Percentiles rank a stretch among this genome's conserved stretches.
These are phyloP conservation scores for Pythium rhizo-oryzae DNA, from an alignment of 352 stramenopile genomes.

Conservation along the genomic window DNA sequence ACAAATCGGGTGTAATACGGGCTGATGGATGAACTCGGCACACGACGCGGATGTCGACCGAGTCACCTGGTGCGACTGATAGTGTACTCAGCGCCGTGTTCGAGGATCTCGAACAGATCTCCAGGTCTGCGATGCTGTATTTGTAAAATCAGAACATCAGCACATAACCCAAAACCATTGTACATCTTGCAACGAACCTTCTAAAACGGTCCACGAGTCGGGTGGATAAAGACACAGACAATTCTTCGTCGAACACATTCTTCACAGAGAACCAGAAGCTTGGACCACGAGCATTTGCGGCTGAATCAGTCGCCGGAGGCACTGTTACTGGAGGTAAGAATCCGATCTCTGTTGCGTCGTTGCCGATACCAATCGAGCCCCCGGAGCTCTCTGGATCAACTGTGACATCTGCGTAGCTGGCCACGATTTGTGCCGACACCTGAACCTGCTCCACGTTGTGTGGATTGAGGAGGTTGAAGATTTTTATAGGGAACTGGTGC, in stretches of 20 bases:
- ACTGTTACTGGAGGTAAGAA: conserved; percentile 78
- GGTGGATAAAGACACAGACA: conserved; percentile 66
- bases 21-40: conserved; percentile 72
- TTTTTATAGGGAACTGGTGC: conserved; percentile 60
- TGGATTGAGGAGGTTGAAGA: conserved; percentile 83
- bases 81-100: conserved; percentile 76
- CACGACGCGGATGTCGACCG: conserved; percentile 82
- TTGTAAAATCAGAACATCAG: background rate
- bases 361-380: conserved; percentile 33
- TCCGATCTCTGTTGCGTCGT: conserved; percentile 47
- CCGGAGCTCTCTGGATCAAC: conserved; percentile 78
- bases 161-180: background rate
- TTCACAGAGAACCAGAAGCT: conserved; percentile 87
- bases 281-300: conserved; percentile 39
- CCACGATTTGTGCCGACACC: conserved; percentile 77
- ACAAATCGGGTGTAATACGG: conserved; percentile 53
- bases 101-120: conserved; percentile 78
- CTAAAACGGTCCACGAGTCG: conserved; percentile 28
- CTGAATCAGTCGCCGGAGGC: conserved; percentile 52
- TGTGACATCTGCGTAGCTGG: conserved; percentile 80
- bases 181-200: conserved; percentile 11
- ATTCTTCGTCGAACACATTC: conserved; percentile 88
- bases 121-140: conserved; percentile 69
- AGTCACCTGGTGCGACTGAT: conserved; percentile 74
- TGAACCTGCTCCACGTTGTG: conserved; percentile 73